A percentile compares a stretch with the other conserved stretches of the same genome.
These are phyloP conservation scores for Tubosaeta sp. DNA, from an alignment of 768 basidiomycete species.

Conservation along the genomic window DNA sequence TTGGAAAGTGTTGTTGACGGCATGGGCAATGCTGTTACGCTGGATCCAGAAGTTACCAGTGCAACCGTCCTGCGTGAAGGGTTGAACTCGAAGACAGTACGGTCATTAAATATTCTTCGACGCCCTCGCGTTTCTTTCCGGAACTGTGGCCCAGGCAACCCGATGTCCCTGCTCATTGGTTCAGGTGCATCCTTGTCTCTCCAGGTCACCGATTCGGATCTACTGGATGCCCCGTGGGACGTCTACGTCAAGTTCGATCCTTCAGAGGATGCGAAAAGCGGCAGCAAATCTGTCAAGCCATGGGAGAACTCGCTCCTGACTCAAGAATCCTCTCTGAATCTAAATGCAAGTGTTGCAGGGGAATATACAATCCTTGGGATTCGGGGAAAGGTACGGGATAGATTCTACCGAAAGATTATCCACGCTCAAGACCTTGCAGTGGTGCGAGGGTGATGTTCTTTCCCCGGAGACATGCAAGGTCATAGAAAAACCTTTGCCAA, in stretches of 20 bases:
- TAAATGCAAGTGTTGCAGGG: conserved; percentile 62
- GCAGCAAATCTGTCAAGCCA: conserved; percentile 43
- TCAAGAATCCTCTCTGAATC: conserved; percentile 40
- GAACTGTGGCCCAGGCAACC: conserved; percentile 65
- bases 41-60: conserved; percentile 32
- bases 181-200: conserved; percentile 57
- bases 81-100: conserved; percentile 44
- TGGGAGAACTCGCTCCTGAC: conserved; percentile 65
- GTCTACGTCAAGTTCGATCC: conserved; percentile 62
- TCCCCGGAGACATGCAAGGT: conserved; percentile 80
- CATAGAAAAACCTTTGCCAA: conserved; percentile 68
- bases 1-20: conserved; percentile 83
- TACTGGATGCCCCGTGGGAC: conserved; percentile 66
- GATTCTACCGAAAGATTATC: background rate
- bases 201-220: conserved; percentile 48
- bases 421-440: conserved; percentile 31
- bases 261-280: conserved; percentile 33
- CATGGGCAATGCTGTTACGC: conserved; percentile 67
- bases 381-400: conserved; percentile 53
- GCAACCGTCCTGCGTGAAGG: conserved; percentile 21
- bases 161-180: conserved; percentile 68
- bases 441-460: conserved; percentile 79
- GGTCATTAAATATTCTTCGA: conserved; percentile 66
- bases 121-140: conserved; percentile 71
- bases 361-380: conserved; percentile 71